Evolutionary conservation across 768 basidiomycete genomes (phyloP), one percentile per base, ranked within the genome.

Genomic region (Myochromella boudieri): DNA sequence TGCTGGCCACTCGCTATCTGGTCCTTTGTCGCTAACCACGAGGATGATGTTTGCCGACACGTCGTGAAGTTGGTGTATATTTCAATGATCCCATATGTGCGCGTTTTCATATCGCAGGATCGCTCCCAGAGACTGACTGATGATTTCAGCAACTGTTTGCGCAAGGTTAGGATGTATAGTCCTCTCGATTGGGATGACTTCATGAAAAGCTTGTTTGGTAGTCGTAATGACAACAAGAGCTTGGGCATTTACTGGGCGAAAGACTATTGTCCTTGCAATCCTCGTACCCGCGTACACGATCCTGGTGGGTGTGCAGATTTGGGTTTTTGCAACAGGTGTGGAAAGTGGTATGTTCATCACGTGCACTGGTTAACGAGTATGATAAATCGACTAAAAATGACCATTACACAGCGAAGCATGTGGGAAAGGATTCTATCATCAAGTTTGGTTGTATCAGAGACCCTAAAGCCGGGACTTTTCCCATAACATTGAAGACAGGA

Each of bases 171-270:
- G n/a, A n/a, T 9, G 12, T 25, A 2, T 7, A 18, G 2, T 25
- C 26, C 36, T 32, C 5, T 14, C 11, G 17, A 10, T 32, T 29
- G 15, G 11, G 9, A 15, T 20, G 7, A n/a, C 37, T 3, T 33
- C 17, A 12, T 6, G 28, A 12, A 14, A 29, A 8, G 27, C n/a
- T 17, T 10, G n/a, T 18, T 9, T 22, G 11, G 6, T 25, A 64
- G 62, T 55, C 17, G 61, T 61, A 2, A 53, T 63, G 45, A 20
- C 59, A 9, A 51, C 53, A 22, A 46, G 63, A 11, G 56, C 61
- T 4, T 61, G 61, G 51, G 63, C 61, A 2, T 65, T 65, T 40
- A 59, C 63, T 8, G 63, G 61, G 18, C 39, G 57, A 21, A 53
- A 42, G 17, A 49, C 27, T 11, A 14, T 20, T 11, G 38, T 55